Evolutionary conservation across 2,329 filamentous ascomycete species (phyloP).

Genomic region (Penicillium concentricum): DNA sequence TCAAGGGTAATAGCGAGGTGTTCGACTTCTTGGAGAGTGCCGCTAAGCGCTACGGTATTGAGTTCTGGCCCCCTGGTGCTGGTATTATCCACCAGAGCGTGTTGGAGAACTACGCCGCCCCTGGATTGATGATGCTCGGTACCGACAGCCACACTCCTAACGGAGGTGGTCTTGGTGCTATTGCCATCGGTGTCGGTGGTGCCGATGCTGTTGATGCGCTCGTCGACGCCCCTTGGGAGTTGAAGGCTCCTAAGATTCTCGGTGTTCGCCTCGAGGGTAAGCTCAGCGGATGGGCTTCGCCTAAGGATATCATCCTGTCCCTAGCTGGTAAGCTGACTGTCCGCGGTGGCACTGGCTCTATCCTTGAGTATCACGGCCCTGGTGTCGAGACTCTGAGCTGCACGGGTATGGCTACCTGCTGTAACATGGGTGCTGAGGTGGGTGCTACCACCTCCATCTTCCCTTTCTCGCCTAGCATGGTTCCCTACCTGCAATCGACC

Average conservation of each 20-base stretch:
- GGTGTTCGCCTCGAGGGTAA: conserved; percentile 54
- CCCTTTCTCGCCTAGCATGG: conserved; percentile 81
- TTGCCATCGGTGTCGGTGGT: conserved; percentile 95
- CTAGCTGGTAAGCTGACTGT: conserved; percentile 90
- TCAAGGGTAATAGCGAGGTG: conserved; percentile 91
- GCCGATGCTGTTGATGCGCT: conserved; percentile 96
- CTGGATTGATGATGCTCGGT: conserved; percentile 96
- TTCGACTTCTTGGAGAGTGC: conserved; percentile 97
- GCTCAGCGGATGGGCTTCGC: conserved; percentile 85
- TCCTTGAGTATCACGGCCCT: conserved; percentile 91
- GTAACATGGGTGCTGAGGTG: conserved; percentile 86
- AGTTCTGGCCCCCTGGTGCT: conserved; percentile 92
- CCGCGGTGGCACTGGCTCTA: conserved; percentile 86
- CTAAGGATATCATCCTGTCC: conserved; percentile 92
- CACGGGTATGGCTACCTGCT: conserved; percentile 90
- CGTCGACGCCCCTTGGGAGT: conserved; percentile 94
- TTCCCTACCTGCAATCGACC: conserved; percentile 83
- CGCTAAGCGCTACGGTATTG: conserved; percentile 84
- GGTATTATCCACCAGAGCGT: conserved; percentile 98
- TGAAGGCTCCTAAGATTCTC: conserved; percentile 83
- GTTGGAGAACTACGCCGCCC: conserved; percentile 95
- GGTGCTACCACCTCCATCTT: conserved; percentile 95
- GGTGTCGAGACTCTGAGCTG: conserved; percentile 86
- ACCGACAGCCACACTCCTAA: conserved; percentile 98
- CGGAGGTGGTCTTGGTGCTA: conserved; percentile 87